Conservation (phyloP, 116 monocot species). For the Papilionanthe hybrid region DNA sequence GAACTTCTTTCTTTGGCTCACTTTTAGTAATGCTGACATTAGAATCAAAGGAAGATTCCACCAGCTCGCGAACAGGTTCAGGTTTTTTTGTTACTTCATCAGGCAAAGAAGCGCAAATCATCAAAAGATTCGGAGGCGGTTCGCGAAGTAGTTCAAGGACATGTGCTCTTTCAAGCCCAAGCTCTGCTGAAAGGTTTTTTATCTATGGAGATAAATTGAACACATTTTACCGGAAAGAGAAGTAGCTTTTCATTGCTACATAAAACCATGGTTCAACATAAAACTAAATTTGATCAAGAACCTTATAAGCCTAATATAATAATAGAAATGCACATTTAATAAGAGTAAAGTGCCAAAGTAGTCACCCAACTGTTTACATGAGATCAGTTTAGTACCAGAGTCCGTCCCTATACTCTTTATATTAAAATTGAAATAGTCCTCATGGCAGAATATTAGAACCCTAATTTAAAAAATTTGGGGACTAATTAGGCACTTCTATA, state of each 20-base stretch:
- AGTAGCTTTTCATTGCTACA: background rate
- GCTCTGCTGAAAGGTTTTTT: conserved; percentile 80
- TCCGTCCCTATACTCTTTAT: too few relatives aligned
- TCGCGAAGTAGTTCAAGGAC: conserved; percentile 91
- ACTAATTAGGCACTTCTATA: too few relatives aligned
- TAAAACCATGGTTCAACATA: background rate
- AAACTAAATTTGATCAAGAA: background rate
- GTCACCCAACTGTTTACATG: too few relatives aligned
- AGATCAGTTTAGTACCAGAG: too few relatives aligned
- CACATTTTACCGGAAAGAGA: background rate
- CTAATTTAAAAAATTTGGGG: too few relatives aligned
- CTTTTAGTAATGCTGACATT: conserved; percentile 11
- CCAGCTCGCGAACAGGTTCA: conserved; percentile 18
- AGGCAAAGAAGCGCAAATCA: conserved; percentile 72
- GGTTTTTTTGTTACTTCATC: conserved; percentile 36
- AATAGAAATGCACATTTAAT: background rate
- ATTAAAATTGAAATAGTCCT: too few relatives aligned
- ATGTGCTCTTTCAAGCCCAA: conserved; percentile 68
- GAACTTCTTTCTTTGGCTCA: conserved; percentile 31
- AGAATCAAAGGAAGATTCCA: conserved; percentile 16
- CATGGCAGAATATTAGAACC: too few relatives aligned
- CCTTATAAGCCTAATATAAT: background rate
- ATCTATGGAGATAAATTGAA: conserved; percentile 38
- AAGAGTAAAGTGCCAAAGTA: too few relatives aligned
- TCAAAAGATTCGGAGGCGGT: conserved; percentile 77